phyloP scores from a whole-genome alignment of 495 filamentous ascomycete genomes.

The Xylaria acuta region DNA sequence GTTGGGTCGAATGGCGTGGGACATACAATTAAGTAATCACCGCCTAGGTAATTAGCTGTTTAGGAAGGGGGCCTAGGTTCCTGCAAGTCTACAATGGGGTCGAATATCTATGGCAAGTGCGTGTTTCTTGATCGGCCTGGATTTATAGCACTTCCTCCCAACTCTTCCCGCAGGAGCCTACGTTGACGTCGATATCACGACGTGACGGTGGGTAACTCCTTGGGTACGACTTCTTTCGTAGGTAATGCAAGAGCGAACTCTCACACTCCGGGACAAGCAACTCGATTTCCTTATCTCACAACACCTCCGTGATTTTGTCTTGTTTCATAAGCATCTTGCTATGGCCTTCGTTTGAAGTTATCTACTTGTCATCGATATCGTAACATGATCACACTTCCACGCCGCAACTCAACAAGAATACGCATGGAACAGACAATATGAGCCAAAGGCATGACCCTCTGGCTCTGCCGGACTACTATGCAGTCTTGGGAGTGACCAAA shows the following conservation, averaged over 20 bases:
- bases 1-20: no score
- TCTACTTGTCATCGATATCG: neutral
- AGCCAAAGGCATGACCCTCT: no score
- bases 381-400: neutral
- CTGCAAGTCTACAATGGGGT: neutral
- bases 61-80: neutral
- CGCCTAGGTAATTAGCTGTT: neutral
- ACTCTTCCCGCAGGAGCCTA: neutral
- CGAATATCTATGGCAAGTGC: neutral
- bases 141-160: neutral
- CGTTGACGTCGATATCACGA: neutral
- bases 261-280: neutral
- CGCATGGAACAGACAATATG: neutral
- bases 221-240: neutral
- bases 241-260: neutral
- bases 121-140: neutral
- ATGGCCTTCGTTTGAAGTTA: neutral
- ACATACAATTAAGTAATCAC: neutral
- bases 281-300: neutral
- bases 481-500: neutral
- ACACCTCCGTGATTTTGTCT: neutral
- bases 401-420: neutral
- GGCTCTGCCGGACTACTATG: slow-evolving; percentile 1
- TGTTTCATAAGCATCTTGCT: neutral
- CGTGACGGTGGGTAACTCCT: neutral